A percentile compares a stretch with the other conserved stretches of the same genome.
These are phyloP conservation scores for Coccomyxa subellipsoidea DNA, from an alignment of 163 green algal species.

Conservation along the genomic window DNA sequence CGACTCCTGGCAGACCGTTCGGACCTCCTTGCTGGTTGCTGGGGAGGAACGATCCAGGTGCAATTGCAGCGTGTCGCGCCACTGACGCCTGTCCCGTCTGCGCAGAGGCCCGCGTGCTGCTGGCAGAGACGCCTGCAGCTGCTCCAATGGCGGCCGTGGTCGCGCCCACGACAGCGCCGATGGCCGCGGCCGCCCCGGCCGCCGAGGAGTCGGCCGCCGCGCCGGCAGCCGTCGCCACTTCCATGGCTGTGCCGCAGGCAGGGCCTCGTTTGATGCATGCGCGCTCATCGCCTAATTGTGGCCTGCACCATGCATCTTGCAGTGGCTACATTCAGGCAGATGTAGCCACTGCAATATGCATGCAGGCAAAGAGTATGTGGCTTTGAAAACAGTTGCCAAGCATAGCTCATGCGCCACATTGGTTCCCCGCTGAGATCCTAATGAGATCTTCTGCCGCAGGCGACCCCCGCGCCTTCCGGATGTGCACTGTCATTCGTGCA, in stretches of 20 bases:
- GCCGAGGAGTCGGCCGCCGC: not conserved
- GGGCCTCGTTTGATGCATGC: not conserved
- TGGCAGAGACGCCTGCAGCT: not conserved
- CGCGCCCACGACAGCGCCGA: not conserved
- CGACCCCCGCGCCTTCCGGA: not conserved
- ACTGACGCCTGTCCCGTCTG: not conserved
- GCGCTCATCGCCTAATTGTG: too few relatives aligned
- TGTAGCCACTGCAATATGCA: too few relatives aligned
- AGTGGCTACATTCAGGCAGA: too few relatives aligned
- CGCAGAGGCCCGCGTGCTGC: not conserved
- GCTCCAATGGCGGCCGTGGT: not conserved
- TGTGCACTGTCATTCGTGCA: constrained; percentile 3
- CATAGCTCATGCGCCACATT: not conserved
- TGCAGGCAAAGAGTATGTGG: not conserved
- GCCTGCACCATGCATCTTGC: not conserved
- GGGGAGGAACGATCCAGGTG: too few relatives aligned
- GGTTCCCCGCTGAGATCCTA: not conserved
- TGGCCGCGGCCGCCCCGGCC: not conserved
- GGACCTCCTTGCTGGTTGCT: not conserved
- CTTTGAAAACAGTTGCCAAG: not conserved
- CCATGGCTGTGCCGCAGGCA: not conserved
- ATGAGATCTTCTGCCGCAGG: too few relatives aligned
- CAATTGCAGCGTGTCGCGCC: not conserved
- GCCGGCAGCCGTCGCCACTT: not conserved
- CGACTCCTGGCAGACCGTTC: too few relatives aligned